A percentile compares a stretch with the other conserved stretches of the same genome.
phyloP scores from a whole-genome alignment of 331 rosid species.

The Erythrophleum ivorense region DNA sequence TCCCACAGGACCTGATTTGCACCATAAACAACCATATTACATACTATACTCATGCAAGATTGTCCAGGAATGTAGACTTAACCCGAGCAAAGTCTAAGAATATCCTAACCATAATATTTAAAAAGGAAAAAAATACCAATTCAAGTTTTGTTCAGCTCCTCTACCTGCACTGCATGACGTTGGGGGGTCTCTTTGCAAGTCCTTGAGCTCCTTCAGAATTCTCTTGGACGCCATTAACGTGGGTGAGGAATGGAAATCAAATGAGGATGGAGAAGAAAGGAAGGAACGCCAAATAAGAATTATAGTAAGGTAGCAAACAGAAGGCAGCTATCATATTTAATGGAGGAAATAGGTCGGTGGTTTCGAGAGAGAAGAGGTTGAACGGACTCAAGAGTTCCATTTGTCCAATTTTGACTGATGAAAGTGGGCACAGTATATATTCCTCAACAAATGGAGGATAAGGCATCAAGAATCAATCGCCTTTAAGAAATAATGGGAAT shows the following conservation, averaged over 20 bases:
- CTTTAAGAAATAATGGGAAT: slow-evolving; percentile 25
- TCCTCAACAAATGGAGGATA: slow-evolving; percentile 50
- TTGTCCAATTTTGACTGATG: slow-evolving; percentile 46
- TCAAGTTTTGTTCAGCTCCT: slow-evolving; percentile 18
- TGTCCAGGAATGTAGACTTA: background rate
- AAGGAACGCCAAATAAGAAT: slow-evolving; percentile 30
- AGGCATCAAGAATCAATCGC: slow-evolving; percentile 48
- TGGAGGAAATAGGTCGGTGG: slow-evolving; percentile 38
- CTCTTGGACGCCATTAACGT: slow-evolving; percentile 82
- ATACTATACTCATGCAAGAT: background rate
- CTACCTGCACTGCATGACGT: slow-evolving; percentile 97
- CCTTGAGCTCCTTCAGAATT: slow-evolving; percentile 87
- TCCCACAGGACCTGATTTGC: slow-evolving; percentile 74
- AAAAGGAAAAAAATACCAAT: background rate
- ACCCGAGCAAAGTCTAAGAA: background rate
- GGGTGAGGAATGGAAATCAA: slow-evolving; percentile 11
- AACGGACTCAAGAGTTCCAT: slow-evolving; percentile 43
- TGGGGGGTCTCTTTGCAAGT: slow-evolving; percentile 96
- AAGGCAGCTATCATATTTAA: slow-evolving; percentile 49
- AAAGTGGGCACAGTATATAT: slow-evolving; percentile 77
- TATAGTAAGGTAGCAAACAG: slow-evolving; percentile 36
- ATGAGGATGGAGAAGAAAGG: slow-evolving; percentile 28
- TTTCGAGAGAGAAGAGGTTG: slow-evolving; percentile 35
- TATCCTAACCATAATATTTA: too few species aligned
- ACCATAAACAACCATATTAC: slow-evolving; percentile 20